Evolutionary conservation across 306 rosid genomes (phyloP), one percentile per base, ranked within the genome.

Genomic region (Pachyrhizus erosus): DNA sequence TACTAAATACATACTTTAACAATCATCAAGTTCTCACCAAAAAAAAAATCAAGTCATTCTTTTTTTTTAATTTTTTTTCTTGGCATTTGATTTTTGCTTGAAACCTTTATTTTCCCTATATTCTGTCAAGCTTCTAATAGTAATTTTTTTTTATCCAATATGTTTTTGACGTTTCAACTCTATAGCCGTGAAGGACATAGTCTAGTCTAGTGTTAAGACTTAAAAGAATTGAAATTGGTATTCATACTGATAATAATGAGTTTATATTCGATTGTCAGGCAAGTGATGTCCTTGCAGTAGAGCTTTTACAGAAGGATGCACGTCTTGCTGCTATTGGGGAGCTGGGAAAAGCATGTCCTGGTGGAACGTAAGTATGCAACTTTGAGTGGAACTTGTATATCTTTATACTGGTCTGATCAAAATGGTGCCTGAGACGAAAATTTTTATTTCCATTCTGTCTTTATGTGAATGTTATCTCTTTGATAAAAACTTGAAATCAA

Each of bases 301-400:
- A 95, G 92, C 97, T 95, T 86, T 81, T 95, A 73, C 98, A 93
- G 89, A 95, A 95, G 83, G 97, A 95, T 85, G 95, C 98, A 61
- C 89, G 95, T 66, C 97, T 93, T 67, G 86, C 97, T 76, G 94
- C 92, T 67, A 85, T 83, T 71, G 98, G 98, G 79, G 95, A 91
- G 84, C 70, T 79, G 37, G 98, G 97, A 87, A 90, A 90, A 87
- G 87, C 95, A 24, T 89, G 98, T 87, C 89, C 94, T 68, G 97
- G 93, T 68, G 97, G 97, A 88, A 91, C 93, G 98, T 94, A 87
- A 89, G 97, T 87, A 65, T 55, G 48, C 21, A 78, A 40, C 46
- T 83, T 42, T 64, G 51, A 48, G 17, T 71, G 43, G 49, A 60
- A 82, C 70, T 74, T 78, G 20, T 51, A 14, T 60, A 23, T 78